Evolutionary conservation across 305 asterid genomes (phyloP), one percentile per base, ranked within the genome.

Genomic region (Fraxinus greggii): DNA sequence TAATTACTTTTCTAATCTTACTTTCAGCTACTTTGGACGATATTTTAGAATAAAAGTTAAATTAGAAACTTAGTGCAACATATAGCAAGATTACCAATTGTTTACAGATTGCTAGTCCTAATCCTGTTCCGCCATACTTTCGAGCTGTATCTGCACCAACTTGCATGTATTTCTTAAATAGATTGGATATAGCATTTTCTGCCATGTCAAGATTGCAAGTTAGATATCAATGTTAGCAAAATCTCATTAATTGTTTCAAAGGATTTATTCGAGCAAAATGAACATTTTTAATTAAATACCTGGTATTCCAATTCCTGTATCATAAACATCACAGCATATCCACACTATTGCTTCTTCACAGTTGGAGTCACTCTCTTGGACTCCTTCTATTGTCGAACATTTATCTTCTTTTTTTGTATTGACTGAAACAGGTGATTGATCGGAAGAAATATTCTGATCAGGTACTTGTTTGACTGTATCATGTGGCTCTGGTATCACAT

Each of bases 151-250:
- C 98, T 21, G 97, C 91, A 48, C 96, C 96, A 80, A 83, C 98
- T 94, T 94, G 98, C 98, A 94, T 94, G 91, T 92, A 94, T 84
- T 91, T 94, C 94, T 93, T 94, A 84, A 94, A 94, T 21, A 94
- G 85, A 75, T 92, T 89, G 2, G 96, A 91, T 65, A 91, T 89
- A 80, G 98, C 97, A 77, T 87, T 88, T 54, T 95, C 98, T 95
- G 93, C 85, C 51, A 40, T 79, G 75, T 23, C 35, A 81, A 78
- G 33, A 45, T 78, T 81, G 48, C 54, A 77, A n/a, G 74, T 35
- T 17, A 54, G 72, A 38, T 19, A 42, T 56, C 75, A 56, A 23
- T 21, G 15, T 33, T 15, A 79, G 59, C 36, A 72, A 17, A 80
- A 26, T 21, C 51, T 24, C 36, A 28, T 65, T 40, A 2, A 9